Conservation (phyloP, 2,329 filamentous ascomycete genomes). For the Sarocladium strictum region DNA sequence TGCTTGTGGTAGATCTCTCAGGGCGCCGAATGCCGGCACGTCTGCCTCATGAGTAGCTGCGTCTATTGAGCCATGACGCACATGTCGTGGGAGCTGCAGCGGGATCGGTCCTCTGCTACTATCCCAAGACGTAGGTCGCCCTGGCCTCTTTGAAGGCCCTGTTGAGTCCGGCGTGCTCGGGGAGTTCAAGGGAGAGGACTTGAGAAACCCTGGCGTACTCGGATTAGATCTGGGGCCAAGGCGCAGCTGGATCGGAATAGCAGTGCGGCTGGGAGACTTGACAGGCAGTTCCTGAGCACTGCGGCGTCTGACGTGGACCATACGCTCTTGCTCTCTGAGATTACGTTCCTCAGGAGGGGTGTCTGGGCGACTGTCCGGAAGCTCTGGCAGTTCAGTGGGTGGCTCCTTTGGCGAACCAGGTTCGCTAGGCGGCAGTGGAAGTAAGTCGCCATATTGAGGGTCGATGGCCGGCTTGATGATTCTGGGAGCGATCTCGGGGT, state of each 20-base stretch:
- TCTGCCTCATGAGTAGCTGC: constrained; percentile 24
- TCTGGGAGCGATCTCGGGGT: constrained; percentile 53
- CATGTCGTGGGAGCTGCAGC: constrained; percentile 71
- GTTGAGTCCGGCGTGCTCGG: constrained; percentile 28
- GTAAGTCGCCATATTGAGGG: constrained; percentile 58
- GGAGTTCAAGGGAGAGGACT: constrained; percentile 32
- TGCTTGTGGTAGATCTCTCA: constrained; percentile 22
- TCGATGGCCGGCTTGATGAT: constrained; percentile 61
- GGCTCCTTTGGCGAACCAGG: constrained; percentile 40
- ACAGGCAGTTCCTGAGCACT: constrained; percentile 41
- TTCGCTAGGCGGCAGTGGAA: constrained; percentile 57
- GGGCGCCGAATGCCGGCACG: constrained; percentile 39
- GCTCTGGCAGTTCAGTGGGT: constrained; percentile 38
- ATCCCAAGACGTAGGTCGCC: constrained; percentile 56
- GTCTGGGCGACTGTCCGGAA: constrained; percentile 56
- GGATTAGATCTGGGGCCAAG: constrained; percentile 41
- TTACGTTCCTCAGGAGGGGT: constrained; percentile 45
- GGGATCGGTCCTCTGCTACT: constrained; percentile 69
- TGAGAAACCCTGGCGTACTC: constrained; percentile 33
- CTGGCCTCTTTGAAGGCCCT: constrained; percentile 23
- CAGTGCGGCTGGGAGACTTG: constrained; percentile 50
- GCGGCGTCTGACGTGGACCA: constrained; percentile 40
- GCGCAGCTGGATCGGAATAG: constrained; percentile 52
- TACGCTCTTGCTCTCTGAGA: constrained; percentile 29
- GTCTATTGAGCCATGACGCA: constrained; percentile 31